phyloP scores from a whole-genome alignment of 371 early-diverging fungal species.

The Circinella minor region DNA sequence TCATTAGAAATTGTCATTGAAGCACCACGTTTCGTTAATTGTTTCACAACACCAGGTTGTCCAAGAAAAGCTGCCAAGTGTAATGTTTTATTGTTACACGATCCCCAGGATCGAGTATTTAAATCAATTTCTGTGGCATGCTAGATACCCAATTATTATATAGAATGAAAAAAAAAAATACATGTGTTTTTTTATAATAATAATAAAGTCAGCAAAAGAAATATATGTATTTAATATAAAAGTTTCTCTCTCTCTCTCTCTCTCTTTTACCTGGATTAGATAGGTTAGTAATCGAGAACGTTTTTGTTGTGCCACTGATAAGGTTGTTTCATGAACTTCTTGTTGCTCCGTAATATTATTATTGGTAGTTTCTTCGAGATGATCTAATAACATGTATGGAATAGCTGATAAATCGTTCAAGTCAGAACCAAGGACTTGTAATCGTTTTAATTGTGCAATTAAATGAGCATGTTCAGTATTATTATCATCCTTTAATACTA shows the following conservation, averaged over 20 bases:
- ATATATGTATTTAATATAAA: slow-evolving; percentile 9
- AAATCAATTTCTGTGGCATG: slow-evolving; percentile 11
- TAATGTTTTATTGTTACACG: slow-evolving; percentile 24
- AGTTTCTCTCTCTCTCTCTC: no score
- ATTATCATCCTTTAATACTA: slow-evolving; percentile 17
- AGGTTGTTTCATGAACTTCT: slow-evolving; percentile 5
- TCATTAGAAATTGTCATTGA: slow-evolving; percentile 17
- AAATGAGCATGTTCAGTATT: slow-evolving; percentile 22
- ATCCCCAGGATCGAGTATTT: slow-evolving; percentile 25
- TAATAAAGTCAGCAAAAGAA: not conserved
- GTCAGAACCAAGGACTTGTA: slow-evolving; percentile 18
- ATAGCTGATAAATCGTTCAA: slow-evolving; percentile 13
- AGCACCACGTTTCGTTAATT: slow-evolving; percentile 21
- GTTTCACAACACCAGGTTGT: slow-evolving; percentile 13
- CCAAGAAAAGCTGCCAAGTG: slow-evolving; percentile 26
- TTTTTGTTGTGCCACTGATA: slow-evolving; percentile 17
- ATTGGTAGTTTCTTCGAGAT: slow-evolving; percentile 11
- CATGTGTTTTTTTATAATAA: not conserved
- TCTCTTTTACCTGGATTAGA: slow-evolving; percentile 30
- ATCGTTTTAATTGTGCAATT: slow-evolving; percentile 19
- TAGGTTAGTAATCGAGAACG: slow-evolving; percentile 31
- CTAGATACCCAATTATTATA: not conserved
- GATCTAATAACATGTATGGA: slow-evolving; percentile 21
- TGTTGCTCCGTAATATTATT: no score
- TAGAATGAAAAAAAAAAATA: slow-evolving; percentile 3